A percentile compares a stretch with the other conserved stretches of the same genome.
phyloP scores from a whole-genome alignment of 306 rosid genomes.

The Fragaria ananassa region DNA sequence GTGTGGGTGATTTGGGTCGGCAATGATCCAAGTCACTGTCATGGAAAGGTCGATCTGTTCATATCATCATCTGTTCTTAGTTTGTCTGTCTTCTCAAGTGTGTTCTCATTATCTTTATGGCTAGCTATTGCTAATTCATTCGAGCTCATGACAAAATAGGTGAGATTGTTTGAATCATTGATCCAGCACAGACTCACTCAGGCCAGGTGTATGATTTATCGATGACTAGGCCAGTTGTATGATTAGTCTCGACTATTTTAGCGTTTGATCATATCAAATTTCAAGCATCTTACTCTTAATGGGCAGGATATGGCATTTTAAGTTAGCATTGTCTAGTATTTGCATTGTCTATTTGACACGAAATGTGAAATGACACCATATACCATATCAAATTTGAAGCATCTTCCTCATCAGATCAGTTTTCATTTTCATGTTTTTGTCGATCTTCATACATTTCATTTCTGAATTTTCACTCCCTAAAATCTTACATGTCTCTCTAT shows the following conservation, averaged over 20 bases:
- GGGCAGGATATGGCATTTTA: too few species aligned
- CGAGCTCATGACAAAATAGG: background rate
- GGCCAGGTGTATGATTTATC: background rate
- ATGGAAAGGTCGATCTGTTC: background rate
- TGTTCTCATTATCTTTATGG: background rate
- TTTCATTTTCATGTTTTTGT: background rate
- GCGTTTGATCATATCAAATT: background rate
- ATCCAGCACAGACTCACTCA: background rate
- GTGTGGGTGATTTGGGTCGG: background rate
- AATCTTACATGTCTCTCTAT: background rate
- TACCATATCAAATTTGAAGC: too few species aligned
- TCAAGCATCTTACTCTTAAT: background rate
- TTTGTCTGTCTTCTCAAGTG: background rate
- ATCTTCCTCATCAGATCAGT: background rate
- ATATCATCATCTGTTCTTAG: background rate
- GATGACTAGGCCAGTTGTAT: too few species aligned
- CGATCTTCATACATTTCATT: background rate
- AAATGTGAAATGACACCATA: too few species aligned
- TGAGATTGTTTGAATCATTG: background rate
- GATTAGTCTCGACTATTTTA: too few species aligned
- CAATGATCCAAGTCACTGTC: background rate
- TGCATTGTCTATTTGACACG: too few species aligned
- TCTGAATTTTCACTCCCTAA: background rate
- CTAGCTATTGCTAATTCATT: background rate
- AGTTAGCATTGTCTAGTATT: too few species aligned